Base-by-base conservation (phyloP, 805 yeast species). In the Yueomyces sinensis region DNA sequence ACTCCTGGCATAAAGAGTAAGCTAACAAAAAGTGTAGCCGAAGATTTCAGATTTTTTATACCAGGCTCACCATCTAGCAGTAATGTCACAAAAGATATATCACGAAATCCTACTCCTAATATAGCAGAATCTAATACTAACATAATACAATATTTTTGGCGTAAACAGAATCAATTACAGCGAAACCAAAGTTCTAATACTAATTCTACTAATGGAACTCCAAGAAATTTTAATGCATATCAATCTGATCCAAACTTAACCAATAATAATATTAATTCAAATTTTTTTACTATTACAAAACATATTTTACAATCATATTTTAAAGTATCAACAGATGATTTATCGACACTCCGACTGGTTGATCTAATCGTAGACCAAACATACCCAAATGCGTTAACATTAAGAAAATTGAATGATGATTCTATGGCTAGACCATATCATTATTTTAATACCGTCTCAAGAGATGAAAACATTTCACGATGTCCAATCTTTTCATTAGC, bases 281-380 rank as follows among this genome's bases (percentile, higher is more conserved):
- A 49, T 33, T 51, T 51, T 35, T 46, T 44, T 38, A 36, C 46
- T n/a, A 47, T 51, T 15, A 46, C 56, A 25, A 54, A 50, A 36
- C 51, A 49, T 35, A 50, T 54, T 28, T 32, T 54, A 24, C 54
- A 51, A 30, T 39, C 44, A n/a, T 53, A 50, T 33, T 54, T 50
- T 41, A 49, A 51, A 35, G 54, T 53, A 11, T 18, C n/a, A 6
- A 42, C 43, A 15, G 37, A 42, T 23, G 40, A 36, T 17, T 36
- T 51, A 31, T 34, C 36, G 3, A 34, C 46, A 17, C 35, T 56
- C 22, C 46, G 42, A 28, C 36, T 54, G 24, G 44, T 47, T 15
- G 61, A 56, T 36, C 36, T 56, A 27, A 49, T 54, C 11, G 58
- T 54, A 7, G 61, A 56, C 35, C 58, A 54, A 42, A 54, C 59